Base-by-base conservation (phyloP, 2,329 filamentous ascomycete genomes). In the Myriosclerotinia duriaeana region DNA sequence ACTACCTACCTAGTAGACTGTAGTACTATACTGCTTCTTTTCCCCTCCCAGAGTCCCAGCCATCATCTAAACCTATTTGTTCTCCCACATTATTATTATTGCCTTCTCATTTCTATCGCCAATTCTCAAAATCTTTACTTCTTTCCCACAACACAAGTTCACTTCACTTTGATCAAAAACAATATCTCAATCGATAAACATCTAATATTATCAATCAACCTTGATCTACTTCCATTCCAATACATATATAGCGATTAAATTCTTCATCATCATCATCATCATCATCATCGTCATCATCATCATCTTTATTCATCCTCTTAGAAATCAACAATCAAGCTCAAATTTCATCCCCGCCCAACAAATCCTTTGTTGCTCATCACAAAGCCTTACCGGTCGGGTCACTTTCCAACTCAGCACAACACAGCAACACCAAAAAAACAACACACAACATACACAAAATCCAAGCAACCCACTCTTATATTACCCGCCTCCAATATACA, bases 401-500 rank as follows among this genome's bases (percentile, higher is more conserved):
- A 48, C 61, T 36, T 12, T 38, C 40, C 61, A 26, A 44, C 20
- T 34, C 56, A n/a, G 7, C 20, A 44, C 17, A 59, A 15, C 30
- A 48, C 56, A 48, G 12, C 36, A 55, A 55, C 53, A 40, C 5
- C 54, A 56, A 12, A 26, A 40, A 62, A 40, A 42, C 26, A 42
- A 44, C 7, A 44, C 7, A 44, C 36, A 40, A 53, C 20, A 38
- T 22, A 34, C 48, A 44, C 61, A 38, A 55, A 15, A 36, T 46
- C 52, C 22, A 12, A 26, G n/a, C 34, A 26, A 26, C 38, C 36
- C 62, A 30, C 26, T 59, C 48, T 50, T 55, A 46, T 53, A 52
- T 58, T 50, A 36, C 36, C 38, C 48, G 34, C 62, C 53, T 36
- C 50, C 56, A 64, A 59, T 50, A 64, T 69, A 69, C 60, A 76